Percentiles rank a stretch among this genome's conserved stretches.
phyloP scores from a whole-genome alignment of 768 basidiomycete genomes.

The Panaeolus papilionaceus region DNA sequence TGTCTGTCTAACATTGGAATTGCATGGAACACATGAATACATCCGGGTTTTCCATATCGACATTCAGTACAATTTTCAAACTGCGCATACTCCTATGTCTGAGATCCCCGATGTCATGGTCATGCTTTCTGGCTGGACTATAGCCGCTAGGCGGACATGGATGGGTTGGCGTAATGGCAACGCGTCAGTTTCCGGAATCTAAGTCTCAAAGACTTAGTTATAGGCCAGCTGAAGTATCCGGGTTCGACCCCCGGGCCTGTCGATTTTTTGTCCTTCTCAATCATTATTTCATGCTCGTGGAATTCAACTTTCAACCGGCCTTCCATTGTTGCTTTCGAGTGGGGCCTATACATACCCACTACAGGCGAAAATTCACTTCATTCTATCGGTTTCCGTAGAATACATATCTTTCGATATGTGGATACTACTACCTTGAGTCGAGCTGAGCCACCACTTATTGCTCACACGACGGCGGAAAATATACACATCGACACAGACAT shows the following conservation, averaged over 20 bases:
- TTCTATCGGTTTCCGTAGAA: neutral
- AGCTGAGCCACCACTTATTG: neutral
- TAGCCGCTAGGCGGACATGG: conserved; percentile 22
- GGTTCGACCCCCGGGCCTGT: conserved; percentile 70
- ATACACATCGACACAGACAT: neutral
- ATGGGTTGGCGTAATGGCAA: conserved; percentile 71
- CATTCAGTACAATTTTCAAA: neutral
- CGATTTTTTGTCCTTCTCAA: conserved; percentile 26
- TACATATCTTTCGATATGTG: too few relatives aligned
- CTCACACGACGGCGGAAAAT: neutral
- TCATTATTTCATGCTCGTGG: too few relatives aligned
- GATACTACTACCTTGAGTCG: neutral
- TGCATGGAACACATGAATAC: neutral
- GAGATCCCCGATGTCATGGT: neutral
- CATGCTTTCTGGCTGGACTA: conserved; percentile 1
- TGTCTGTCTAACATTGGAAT: neutral
- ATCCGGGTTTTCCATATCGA: neutral
- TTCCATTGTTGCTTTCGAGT: neutral
- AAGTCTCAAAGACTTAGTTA: neutral
- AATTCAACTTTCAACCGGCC: too few relatives aligned
- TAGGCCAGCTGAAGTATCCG: conserved; percentile 57
- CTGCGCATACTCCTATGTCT: neutral
- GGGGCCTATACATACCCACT: neutral
- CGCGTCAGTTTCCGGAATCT: conserved; percentile 63
- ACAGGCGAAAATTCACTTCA: neutral